Base-by-base conservation (phyloP, 2,329 filamentous ascomycete species). In the Neofusicoccum cordaticola region DNA sequence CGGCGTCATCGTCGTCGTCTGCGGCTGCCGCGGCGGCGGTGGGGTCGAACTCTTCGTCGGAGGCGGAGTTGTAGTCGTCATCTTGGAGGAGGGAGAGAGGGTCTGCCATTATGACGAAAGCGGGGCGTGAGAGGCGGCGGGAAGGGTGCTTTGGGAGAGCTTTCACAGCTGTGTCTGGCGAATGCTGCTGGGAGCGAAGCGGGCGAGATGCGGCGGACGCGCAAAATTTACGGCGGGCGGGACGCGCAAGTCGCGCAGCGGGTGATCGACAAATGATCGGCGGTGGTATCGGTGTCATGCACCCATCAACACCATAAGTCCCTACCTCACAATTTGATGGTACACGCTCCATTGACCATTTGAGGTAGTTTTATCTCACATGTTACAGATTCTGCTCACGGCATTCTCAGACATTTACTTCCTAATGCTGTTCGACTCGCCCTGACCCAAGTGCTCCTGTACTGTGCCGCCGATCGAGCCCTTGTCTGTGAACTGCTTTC, bases 41-140 rank as follows among this genome's bases (percentile, higher is more conserved):
- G 67, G 92, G 92, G 72, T 92, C 89, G 9, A 89, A 90, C 73
- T 92, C 90, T 69, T 91, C 87, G 3, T 88, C 88, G 1, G 89
- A 91, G 15, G 83, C 85, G 70, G 91, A 91, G 65, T 86, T 79
- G 66, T 85, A 84, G 41, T 44, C 82, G 73, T 72, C 63, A 74
- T 74, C 70, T 7, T 66, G 65, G 34, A 39, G 35, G 15, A 58
- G 52, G 13, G 39, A 17, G 44, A 42, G 35, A 8, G 39, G 19
- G 1, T 51, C 62, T 15, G 62, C 35, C 62, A 60, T 52, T 2
- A 4, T 48, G 22, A 15, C n/a, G 44, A 3, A 27, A 1, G n/a
- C 8, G n/a, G 37, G 3, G 27, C 6, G 27, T 7, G 27, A 31
- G 27, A 7, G 27, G 27, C 4, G 6, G 27, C 27, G 27, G 27